These are phyloP conservation scores for Catenaria anguillulae DNA, from an alignment of 371 early-diverging fungal genomes.

Conservation along the genomic window DNA sequence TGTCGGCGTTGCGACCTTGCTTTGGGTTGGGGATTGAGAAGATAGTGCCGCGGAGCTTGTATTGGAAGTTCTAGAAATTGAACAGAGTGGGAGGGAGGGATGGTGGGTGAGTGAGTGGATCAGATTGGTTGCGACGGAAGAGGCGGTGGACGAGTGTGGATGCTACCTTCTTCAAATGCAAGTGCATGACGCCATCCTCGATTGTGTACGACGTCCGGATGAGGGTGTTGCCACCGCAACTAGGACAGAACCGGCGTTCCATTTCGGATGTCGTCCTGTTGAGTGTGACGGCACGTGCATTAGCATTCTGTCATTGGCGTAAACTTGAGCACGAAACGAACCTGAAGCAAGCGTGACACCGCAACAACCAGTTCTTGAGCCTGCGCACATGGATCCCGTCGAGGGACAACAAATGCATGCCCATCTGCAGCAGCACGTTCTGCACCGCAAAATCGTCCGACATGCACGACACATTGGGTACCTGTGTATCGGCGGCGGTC, in stretches of 20 bases:
- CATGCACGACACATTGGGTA: slow-evolving; percentile 69
- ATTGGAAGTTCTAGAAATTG: not conserved
- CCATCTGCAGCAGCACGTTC: slow-evolving; percentile 88
- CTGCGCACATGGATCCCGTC: slow-evolving; percentile 67
- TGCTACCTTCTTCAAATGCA: slow-evolving; percentile 65
- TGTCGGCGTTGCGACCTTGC: slow-evolving; percentile 52
- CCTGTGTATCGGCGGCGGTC: not conserved
- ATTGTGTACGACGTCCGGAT: slow-evolving; percentile 67
- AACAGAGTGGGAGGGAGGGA: no score
- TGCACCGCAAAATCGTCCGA: slow-evolving; percentile 92
- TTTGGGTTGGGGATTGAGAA: slow-evolving; percentile 72
- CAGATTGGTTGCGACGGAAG: not conserved
- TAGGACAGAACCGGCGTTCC: slow-evolving; percentile 82
- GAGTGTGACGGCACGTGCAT: not conserved
- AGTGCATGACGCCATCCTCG: slow-evolving; percentile 60
- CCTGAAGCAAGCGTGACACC: slow-evolving; percentile 90
- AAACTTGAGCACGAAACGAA: slow-evolving; percentile 19
- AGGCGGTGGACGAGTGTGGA: not conserved
- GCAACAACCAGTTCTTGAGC: slow-evolving; percentile 73
- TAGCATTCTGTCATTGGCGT: no score
- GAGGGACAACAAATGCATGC: slow-evolving; percentile 60
- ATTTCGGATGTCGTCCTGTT: slow-evolving; percentile 58
- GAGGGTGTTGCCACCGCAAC: slow-evolving; percentile 79
- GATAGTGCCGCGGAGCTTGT: slow-evolving; percentile 12
- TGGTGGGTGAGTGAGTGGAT: not conserved